Base-by-base conservation (phyloP, 345 rosid genomes). In the Gossypium arboreum region DNA sequence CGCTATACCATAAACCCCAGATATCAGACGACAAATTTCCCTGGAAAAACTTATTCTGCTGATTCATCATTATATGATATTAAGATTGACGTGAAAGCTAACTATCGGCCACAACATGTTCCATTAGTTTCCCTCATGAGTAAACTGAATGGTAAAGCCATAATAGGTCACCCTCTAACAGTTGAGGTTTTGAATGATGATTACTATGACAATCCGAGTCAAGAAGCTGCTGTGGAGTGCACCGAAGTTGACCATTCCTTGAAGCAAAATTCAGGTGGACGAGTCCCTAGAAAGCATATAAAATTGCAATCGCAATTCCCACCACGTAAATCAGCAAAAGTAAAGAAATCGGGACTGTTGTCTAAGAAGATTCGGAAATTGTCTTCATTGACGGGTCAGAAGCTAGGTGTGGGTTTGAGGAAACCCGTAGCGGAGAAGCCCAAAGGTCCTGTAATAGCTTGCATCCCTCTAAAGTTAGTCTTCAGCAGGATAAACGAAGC, bases 111-210 rank as follows among this genome's bases (percentile, higher is more conserved):
- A 27, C 86, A 81, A 17, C 85, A 87, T 79, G 99, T 93, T 76
- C 99, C 98, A 0, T 66, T 95, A 77, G 92, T 95, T 75, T 95
- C 99, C 51, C 93, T 91, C 9, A 88, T 86, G 93, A 93, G 98
- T 81, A 85, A 89, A 81, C 74, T 86, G 82, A 87, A 88, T 71
- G 89, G 97, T 25, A 87, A 89, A 86, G 93, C 98, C 74, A 91
- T 95, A 71, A 77, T 89, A 45, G 99, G 99, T 25, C 97, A 90
- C 74, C 98, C 98, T 75, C 71, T 95, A 59, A 76, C 86, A 0
- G 86, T 95, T 12, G 90, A 88, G 81, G 81, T 70, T 59, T 71
- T 91, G 75, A 85, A 57, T 5, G 85, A 86, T 77, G 84, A 74
- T 51, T 77, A 81, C 67, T 73, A 64, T 64, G 82, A 80, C 73